Evolutionary conservation across 495 filamentous ascomycete genomes (phyloP).

Genomic region (Staphylotrichum longicolle): DNA sequence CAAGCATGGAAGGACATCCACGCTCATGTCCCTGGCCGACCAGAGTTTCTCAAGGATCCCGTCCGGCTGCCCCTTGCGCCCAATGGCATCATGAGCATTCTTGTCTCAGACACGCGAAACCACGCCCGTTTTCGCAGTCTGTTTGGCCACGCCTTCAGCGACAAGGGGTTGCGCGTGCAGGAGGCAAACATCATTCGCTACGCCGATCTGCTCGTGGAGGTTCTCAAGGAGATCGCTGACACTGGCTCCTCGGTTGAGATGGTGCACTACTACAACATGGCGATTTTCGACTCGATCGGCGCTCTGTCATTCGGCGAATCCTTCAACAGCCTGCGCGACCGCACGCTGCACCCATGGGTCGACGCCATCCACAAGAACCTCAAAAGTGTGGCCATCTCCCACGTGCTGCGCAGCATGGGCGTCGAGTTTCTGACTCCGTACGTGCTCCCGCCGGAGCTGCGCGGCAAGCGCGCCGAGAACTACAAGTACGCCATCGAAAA

Average conservation of each 20-base stretch:
- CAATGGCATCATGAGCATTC: not conserved
- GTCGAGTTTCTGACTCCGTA: not conserved
- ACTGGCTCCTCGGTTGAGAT: not conserved
- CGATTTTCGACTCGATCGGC: not conserved
- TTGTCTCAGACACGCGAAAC: not conserved
- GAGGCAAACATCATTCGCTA: not conserved
- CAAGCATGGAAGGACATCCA: conserved; percentile 2
- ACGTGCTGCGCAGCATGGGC: not conserved
- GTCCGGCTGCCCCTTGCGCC: not conserved
- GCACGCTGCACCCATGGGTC: not conserved
- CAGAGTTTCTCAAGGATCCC: not conserved
- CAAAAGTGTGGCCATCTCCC: not conserved
- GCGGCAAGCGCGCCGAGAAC: not conserved
- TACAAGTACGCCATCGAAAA: not conserved
- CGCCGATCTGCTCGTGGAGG: not conserved
- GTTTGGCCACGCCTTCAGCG: not conserved
- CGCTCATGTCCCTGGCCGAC: not conserved
- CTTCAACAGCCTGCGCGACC: not conserved
- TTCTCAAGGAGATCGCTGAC: not conserved
- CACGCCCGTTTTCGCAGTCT: not conserved
- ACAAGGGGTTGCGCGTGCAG: not conserved
- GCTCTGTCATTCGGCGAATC: not conserved
- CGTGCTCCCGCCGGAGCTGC: not conserved
- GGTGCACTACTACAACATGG: not conserved
- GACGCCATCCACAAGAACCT: conserved; percentile 1